Conservation (phyloP, 257 asterid genomes). For the Agastache rugosa region DNA sequence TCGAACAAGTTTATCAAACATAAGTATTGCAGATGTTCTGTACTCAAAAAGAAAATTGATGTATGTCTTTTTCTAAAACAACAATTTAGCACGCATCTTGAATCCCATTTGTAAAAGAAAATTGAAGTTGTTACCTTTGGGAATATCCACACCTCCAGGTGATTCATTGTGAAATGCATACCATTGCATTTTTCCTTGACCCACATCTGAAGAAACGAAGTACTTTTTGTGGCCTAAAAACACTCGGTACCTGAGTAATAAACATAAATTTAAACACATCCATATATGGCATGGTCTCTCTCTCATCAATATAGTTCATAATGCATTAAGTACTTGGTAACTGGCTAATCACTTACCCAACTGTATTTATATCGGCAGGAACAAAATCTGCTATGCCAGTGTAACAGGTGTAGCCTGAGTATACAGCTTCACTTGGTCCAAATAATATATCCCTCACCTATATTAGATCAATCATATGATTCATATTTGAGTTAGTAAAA, state of each 20-base stretch:
- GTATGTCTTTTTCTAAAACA: neutral
- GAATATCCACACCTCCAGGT: conserved; percentile 74
- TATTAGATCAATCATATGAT: conserved; percentile 21
- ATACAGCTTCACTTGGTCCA: conserved; percentile 68
- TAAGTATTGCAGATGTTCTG: neutral
- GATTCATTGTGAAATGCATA: conserved; percentile 87
- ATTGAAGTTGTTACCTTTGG: conserved; percentile 50
- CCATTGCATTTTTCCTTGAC: conserved; percentile 99
- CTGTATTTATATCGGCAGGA: conserved; percentile 92
- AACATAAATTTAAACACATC: neutral
- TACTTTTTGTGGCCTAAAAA: conserved; percentile 94
- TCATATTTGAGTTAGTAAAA: neutral
- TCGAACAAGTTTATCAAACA: no score
- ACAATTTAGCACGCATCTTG: no score
- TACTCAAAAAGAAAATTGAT: neutral
- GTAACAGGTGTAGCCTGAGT: conserved; percentile 96
- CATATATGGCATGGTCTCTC: neutral
- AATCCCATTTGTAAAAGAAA: neutral
- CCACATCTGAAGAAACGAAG: conserved; percentile 98
- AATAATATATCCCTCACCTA: conserved; percentile 81
- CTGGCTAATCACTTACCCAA: conserved; percentile 60
- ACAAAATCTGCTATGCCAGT: conserved; percentile 93
- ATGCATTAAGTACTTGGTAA: neutral
- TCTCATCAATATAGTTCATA: neutral
- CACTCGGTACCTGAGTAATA: conserved; percentile 73